Base-by-base conservation (phyloP, 2,329 filamentous ascomycete species). In the Talaromyces pinophilus region DNA sequence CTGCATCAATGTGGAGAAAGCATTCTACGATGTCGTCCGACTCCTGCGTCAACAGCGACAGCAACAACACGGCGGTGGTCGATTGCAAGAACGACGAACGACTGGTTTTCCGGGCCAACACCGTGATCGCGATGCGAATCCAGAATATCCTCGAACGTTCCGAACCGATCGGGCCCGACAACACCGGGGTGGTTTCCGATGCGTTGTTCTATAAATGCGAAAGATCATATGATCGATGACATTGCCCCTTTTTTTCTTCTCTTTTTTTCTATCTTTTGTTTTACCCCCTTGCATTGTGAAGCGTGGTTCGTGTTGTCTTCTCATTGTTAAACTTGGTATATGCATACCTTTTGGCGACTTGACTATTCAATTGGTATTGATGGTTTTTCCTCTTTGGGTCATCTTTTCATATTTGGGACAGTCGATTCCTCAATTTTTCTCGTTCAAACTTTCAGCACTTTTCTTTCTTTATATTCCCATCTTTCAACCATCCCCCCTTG, bases 1-100 rank as follows among this genome's bases (percentile, higher is more conserved):
- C 78, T 97, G 93, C 82, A 93, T 97, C 83, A 97, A 98, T 75
- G 94, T 97, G 63, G 95, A 97, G 80, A 98, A 96, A 84, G 94
- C 93, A 38, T 98, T 99, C 76, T 98, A 97, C 80, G 95, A 99
- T 76, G 95, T 99, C 7, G 95, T 98, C 64, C 85, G 95, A 71
- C 92, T 95, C 78, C 83, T 99, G 70, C 89, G 95, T 72, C 88
- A 91, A 73, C 93, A 97, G 80, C 86, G 92, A 73, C 89, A 92
- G 71, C 79, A 80, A 69, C 76, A 77, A 67, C 75, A 76, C 65
- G 77, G 76, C 40, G 73, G 73, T 15, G 74, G 75, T 17, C 74
- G 76, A 62, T 64, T 72, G 19, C 73, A 76, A 59, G 78, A 80
- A 66, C 75, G 77, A 65, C 75, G 78, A 65, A 71, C 72, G 52